phyloP scores from a whole-genome alignment of 192 early-diverging fungal genomes.

The Rhizoclosmatium globosum region DNA sequence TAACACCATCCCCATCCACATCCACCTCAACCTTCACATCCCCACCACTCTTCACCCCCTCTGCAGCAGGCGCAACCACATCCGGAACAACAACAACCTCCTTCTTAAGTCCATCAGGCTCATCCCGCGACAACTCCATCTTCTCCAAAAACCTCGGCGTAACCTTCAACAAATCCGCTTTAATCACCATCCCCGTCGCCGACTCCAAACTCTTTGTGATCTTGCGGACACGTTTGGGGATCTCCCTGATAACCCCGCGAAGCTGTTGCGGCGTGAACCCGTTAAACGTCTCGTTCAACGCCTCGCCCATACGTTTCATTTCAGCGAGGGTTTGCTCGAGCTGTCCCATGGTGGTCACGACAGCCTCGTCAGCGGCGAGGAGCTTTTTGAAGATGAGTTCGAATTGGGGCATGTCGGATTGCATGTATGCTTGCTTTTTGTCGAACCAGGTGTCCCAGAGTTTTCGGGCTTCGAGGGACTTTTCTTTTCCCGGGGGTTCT shows the following conservation, averaged over 20 bases:
- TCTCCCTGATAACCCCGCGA: slow-evolving; percentile 41
- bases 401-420: slow-evolving; percentile 54
- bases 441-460: slow-evolving; percentile 52
- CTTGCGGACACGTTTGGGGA: slow-evolving; percentile 52
- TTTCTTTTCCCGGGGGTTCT: slow-evolving; percentile 48
- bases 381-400: slow-evolving; percentile 55
- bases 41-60: neutral
- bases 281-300: slow-evolving; percentile 45
- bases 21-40: neutral
- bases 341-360: slow-evolving; percentile 41
- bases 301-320: slow-evolving; percentile 55
- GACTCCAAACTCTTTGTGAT: slow-evolving; percentile 51
- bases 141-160: slow-evolving; percentile 56
- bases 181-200: slow-evolving; percentile 56
- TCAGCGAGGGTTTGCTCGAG: slow-evolving; percentile 54
- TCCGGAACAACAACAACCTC: neutral
- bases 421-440: slow-evolving; percentile 46
- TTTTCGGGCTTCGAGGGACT: slow-evolving; percentile 49
- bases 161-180: slow-evolving; percentile 53
- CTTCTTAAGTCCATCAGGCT: slow-evolving; percentile 9
- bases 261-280: slow-evolving; percentile 43
- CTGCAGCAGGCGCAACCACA: slow-evolving; percentile 7
- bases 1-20: neutral
- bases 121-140: slow-evolving; percentile 38
- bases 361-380: slow-evolving; percentile 37